These are phyloP conservation scores for Dendrostoma leiphaemia DNA, from an alignment of 2,329 filamentous ascomycete genomes.

Conservation along the genomic window DNA sequence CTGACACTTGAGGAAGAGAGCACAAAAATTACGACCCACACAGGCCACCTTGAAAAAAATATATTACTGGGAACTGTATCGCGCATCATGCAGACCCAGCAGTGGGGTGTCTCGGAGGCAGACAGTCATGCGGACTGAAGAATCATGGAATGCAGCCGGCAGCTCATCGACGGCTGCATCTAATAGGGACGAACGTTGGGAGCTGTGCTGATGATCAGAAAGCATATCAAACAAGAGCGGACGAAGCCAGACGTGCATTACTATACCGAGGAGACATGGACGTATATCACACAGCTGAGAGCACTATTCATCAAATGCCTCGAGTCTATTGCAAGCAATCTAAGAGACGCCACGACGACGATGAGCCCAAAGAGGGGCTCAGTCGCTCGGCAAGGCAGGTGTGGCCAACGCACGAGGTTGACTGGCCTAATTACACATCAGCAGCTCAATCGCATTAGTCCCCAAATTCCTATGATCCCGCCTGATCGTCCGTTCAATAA, in stretches of 20 bases:
- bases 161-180: too few species aligned
- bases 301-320: not conserved
- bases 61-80: too few species aligned
- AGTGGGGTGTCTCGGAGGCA: too few species aligned
- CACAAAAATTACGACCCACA: too few species aligned
- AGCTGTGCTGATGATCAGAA: too few species aligned
- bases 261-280: not conserved
- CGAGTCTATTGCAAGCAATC: constrained; percentile 8
- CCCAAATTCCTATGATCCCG: constrained; percentile 5
- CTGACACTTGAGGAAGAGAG: too few species aligned
- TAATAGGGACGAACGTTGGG: too few species aligned
- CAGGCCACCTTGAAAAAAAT: too few species aligned
- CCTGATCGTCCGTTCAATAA: not conserved
- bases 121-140: too few species aligned
- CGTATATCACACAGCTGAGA: not conserved
- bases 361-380: not conserved
- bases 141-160: too few species aligned
- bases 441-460: constrained; percentile 10
- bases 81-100: too few species aligned
- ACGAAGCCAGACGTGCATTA: not conserved
- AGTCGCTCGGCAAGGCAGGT: constrained; percentile 2
- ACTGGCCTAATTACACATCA: constrained; percentile 19
- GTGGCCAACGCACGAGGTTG: not conserved
- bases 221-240: too few species aligned
- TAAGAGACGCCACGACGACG: constrained; percentile 7